Evolutionary conservation across 805 yeast genomes (phyloP), one percentile per base, ranked within the genome.

Genomic region (Candida stauntonica): DNA sequence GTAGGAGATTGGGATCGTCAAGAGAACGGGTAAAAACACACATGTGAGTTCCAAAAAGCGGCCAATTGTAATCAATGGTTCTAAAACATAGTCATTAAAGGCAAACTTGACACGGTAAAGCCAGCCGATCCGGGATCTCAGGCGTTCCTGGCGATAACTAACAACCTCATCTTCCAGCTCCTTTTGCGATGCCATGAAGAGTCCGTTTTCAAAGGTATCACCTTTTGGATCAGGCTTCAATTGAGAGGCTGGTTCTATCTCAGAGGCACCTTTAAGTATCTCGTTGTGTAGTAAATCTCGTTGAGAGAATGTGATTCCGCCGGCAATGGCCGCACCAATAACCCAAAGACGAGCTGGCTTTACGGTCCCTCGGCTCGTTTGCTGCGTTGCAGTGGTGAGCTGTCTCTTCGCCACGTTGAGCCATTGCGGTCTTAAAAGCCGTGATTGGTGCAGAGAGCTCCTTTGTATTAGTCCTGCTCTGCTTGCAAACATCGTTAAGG

Each of bases 131-230:
- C 49, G 7, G 4, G 44, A 34, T 4, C 44, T 56, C 3, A 45
- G 17, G 9, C 42, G 34, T 11, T 52, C 30, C 1, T 57, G 39
- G 38, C 83, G 55, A 26, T 64, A 61, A 1, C 52, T 46, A 0
- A 50, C 40, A 18, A 59, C 60, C 32, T 70, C 72, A 2, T 61
- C 62, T 11, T 55, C 54, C 29, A 73, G 64, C 52, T 83, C 87
- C 15, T 60, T 57, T 47, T 78, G 80, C 0, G 89, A 82, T 0
- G 85, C 67, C 11, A 61, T 41, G 54, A 67, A 84, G 3, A 84
- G 64, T 1, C 85, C 85, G 67, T 70, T 70, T 54, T 84, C 93
- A 59, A 68, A 81, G 0, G 94, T 84, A 26, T 78, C 84, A 4
- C 79, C 79, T 1, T 49, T 52, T 2, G 67, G 54, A 40, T 67